Base-by-base conservation (phyloP, 2,329 filamentous ascomycete species). In the Aspergillus melleus region DNA sequence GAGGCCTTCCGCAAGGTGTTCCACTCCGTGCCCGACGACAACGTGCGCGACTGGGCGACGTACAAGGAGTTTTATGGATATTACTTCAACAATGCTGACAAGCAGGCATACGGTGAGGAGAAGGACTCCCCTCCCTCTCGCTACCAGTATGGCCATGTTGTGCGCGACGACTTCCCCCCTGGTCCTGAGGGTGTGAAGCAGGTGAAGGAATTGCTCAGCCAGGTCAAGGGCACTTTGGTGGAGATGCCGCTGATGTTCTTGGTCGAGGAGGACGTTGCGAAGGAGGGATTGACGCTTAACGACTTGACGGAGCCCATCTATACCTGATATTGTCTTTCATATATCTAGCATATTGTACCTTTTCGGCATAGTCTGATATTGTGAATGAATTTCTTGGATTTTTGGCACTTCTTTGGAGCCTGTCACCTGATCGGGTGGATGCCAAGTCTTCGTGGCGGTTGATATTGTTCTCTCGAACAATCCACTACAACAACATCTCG, bases 211-310 rank as follows among this genome's bases (percentile, higher is more conserved):
- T 84, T 87, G 77, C 78, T 93, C 57, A 81, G 82, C 57, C 82
- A 85, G 56, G 81, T 93, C 44, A 84, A 86, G 61, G 90, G 90
- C 2, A 90, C 84, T 9, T 76, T 92, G 50, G 89, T 97, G 8
- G 91, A 96, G 81, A 97, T 97, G 93, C 92, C 92, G 29, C 80
- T 97, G 67, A 81, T 91, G 65, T 97, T 97, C 80, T 79, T 96
- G 74, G 88, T 89, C 68, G 90, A 92, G 36, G 85, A 91, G 69
- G 92, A 97, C 74, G 88, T 97, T 74, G 94, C 93, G 4, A 88
- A 92, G 81, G 86, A 92, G 67, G 92, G 92, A 0, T 68, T 96
- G 69, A 83, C 84, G 22, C 77, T 92, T 64, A 92, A 93, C 77
- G 81, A 83, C 26, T 75, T 92, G 67, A 92, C 90, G 1, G 85